A percentile compares a stretch with the other conserved stretches of the same genome.
These are phyloP conservation scores for Imleria badia DNA, from an alignment of 768 basidiomycete species.

Conservation along the genomic window DNA sequence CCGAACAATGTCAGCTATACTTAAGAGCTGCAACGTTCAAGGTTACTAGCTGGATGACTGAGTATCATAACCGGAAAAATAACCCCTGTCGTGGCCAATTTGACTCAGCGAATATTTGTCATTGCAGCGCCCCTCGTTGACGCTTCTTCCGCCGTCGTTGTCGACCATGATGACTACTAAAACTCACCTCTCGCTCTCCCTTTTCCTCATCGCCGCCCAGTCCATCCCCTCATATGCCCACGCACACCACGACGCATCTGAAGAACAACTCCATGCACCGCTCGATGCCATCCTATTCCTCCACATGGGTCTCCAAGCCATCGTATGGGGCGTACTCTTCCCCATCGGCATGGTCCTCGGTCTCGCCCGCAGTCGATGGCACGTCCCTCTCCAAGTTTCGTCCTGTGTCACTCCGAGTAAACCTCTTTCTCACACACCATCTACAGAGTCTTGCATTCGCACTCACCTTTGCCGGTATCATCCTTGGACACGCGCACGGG, in stretches of 20 bases:
- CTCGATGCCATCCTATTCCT: conserved; percentile 80
- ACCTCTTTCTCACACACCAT: not conserved
- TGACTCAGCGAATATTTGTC: not conserved
- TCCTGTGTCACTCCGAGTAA: not conserved
- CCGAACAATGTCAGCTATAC: no score
- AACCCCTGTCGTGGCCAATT: no score
- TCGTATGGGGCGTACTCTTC: conserved; percentile 85
- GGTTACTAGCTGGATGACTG: no score
- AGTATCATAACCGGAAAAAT: no score
- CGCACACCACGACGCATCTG: conserved; percentile 57
- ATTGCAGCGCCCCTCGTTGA: not conserved
- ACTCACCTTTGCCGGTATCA: conserved; percentile 69
- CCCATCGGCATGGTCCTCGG: conserved; percentile 82
- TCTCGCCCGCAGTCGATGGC: conserved; percentile 79
- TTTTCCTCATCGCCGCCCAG: conserved; percentile 12
- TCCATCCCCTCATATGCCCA: conserved; percentile 42
- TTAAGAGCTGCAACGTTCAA: no score
- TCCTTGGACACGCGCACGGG: conserved; percentile 84
- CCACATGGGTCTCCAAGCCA: conserved; percentile 76
- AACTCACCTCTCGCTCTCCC: not conserved
- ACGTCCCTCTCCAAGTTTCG: conserved; percentile 78
- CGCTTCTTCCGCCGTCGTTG: not conserved
- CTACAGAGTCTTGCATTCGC: conserved; percentile 64
- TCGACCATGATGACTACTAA: not conserved
- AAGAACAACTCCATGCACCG: conserved; percentile 62